Conservation (phyloP, 116 monocot genomes). For the Posidonia oceanica region DNA sequence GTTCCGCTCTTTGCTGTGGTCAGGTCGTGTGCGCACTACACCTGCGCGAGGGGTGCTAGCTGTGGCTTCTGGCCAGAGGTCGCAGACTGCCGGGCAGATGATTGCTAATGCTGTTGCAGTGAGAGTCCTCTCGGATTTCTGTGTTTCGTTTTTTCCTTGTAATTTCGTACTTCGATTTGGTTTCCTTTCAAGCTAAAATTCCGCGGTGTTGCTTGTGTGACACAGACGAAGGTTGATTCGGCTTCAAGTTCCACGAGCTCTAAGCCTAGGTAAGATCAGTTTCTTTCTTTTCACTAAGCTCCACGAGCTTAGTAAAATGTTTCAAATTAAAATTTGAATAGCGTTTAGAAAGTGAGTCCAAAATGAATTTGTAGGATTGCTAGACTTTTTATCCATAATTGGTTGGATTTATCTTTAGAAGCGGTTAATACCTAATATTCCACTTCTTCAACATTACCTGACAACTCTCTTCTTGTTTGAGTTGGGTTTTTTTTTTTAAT, state of each 20-base stretch:
- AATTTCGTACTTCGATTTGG: background rate
- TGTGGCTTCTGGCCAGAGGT: background rate
- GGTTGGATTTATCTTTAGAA: no score
- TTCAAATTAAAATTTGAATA: background rate
- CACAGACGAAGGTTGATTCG: constrained; percentile 2
- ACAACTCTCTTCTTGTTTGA: no score
- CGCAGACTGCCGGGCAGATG: background rate
- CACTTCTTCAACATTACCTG: no score
- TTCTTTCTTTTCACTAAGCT: background rate
- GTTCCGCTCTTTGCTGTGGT: background rate
- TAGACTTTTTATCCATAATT: no score
- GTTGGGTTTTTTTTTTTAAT: no score
- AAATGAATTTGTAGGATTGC: no score
- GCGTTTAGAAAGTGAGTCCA: background rate
- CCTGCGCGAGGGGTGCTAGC: background rate
- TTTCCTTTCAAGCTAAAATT: background rate
- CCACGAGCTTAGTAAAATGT: no score
- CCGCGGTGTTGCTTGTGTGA: background rate
- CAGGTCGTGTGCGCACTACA: background rate
- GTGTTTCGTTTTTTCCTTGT: background rate
- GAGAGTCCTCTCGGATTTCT: background rate
- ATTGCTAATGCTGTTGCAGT: constrained; percentile 9
- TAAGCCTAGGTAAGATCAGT: constrained; percentile 5
- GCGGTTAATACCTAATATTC: no score
- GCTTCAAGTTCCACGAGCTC: constrained; percentile 1